These are phyloP conservation scores for Schoenoplectus tabernaemontani DNA, from an alignment of 202 grass and related monocot genomes.

Conservation along the genomic window DNA sequence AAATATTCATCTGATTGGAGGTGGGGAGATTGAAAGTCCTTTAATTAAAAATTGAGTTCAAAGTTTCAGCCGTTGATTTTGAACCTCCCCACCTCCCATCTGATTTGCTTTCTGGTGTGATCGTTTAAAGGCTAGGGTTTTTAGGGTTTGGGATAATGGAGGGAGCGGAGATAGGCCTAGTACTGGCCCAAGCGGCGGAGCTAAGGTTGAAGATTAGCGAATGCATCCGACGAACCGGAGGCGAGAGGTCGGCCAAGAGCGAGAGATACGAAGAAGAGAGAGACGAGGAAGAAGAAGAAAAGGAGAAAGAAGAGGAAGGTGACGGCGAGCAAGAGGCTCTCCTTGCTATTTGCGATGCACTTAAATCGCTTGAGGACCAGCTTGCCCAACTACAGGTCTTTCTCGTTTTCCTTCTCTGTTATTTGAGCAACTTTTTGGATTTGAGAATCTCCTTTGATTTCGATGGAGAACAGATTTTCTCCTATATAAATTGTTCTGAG, in stretches of 20 bases:
- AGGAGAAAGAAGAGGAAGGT: background rate
- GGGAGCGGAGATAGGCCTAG: constrained; percentile 68
- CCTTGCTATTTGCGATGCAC: constrained; percentile 54
- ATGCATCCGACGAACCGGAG: constrained; percentile 32
- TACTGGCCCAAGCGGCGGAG: constrained; percentile 66
- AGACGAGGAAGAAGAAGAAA: background rate
- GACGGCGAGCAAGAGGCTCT: constrained; percentile 20
- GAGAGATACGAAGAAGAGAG: background rate
- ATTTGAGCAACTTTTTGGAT: background rate
- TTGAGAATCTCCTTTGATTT: background rate
- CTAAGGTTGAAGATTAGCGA: constrained; percentile 56
- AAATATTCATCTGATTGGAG: no score
- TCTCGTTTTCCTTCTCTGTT: background rate
- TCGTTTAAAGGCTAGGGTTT: background rate
- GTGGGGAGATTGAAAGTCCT: no score
- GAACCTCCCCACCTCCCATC: no score
- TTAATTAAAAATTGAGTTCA: no score
- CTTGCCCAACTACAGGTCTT: constrained; percentile 60
- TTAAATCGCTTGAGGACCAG: constrained; percentile 69
- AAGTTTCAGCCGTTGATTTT: no score
- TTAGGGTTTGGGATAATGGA: constrained; percentile 48
- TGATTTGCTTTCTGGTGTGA: background rate
- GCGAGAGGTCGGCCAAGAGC: background rate
- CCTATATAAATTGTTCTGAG: background rate
- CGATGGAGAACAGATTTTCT: background rate